Evolutionary conservation across 2,329 filamentous ascomycete species (phyloP), one percentile per base, ranked within the genome.

Genomic region (Ophiocordyceps camponoti-rufipedis): DNA sequence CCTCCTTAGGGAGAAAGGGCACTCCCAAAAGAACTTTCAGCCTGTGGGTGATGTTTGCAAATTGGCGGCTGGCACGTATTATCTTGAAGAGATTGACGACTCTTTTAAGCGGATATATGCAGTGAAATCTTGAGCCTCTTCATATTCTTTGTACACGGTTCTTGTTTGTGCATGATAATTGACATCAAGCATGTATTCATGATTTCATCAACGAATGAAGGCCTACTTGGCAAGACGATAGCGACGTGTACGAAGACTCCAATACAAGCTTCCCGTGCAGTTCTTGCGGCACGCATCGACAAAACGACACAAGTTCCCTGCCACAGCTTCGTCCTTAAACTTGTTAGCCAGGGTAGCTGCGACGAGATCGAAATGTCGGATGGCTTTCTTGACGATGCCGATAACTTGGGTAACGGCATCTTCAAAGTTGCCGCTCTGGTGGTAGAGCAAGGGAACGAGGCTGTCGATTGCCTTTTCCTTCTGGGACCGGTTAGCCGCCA

Each of bases 51-150:
- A 77, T 45, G 57, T 71, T 29, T 80, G 82, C 42, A 82, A 75
- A 53, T 72, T 91, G 47, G 59, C 61, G 48, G 65, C 74, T 48
- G 80, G 78, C 48, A 78, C 78, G 18, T 91, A 89, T 70, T 91
- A 88, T 68, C 72, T 91, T 48, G 77, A 76, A 58, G 78, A 80
- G 61, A 74, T 91, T 43, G 83, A 91, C 58, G 82, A 85, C 55
- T 86, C 86, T 82, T 91, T 85, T 79, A 80, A 82, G 69, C 77
- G 85, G 56, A 74, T 75, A 60, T 91, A 91, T 65, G 66, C 71
- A 47, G 61, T 88, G 67, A 84, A 88, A 73, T 79, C 73, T 62
- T 88, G 75, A 59, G 53, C 6, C 4, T 29, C 10, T 29, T 29
- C 10, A 5, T 29, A 29, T 29, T n/a, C n/a, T n/a, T n/a, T n/a